Conservation (phyloP, 495 filamentous ascomycete species). For the Recurvomyces mirabilis region DNA sequence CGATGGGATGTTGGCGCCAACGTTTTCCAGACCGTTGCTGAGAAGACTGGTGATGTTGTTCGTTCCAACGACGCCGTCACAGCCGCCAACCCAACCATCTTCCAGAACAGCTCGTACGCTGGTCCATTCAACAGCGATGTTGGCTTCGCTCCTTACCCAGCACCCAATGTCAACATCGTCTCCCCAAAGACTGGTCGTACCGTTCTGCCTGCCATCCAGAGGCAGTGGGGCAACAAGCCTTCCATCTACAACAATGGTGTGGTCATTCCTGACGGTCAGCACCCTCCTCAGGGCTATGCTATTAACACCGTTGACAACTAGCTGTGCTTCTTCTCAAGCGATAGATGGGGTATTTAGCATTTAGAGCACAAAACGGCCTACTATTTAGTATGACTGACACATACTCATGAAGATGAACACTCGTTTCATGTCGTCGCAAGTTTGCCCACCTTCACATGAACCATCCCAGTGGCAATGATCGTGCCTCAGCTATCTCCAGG, state of each 20-base stretch:
- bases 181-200: conserved; percentile 18
- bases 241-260: conserved; percentile 24
- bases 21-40: conserved; percentile 26
- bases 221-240: conserved; percentile 18
- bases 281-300: conserved; percentile 21
- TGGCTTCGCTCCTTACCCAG: conserved; percentile 22
- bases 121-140: conserved; percentile 26
- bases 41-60: conserved; percentile 23
- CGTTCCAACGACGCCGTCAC: conserved; percentile 20
- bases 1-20: conserved; percentile 32
- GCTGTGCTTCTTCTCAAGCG: too few species aligned
- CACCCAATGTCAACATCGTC: conserved; percentile 22
- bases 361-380: too few species aligned
- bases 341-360: too few species aligned
- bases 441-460: too few species aligned
- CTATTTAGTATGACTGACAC: too few species aligned
- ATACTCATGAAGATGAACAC: too few species aligned
- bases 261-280: conserved; percentile 27
- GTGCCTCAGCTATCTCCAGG: too few species aligned
- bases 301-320: conserved; percentile 6
- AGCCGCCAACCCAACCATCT: conserved; percentile 20
- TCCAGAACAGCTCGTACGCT: conserved; percentile 25
- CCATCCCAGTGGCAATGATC: too few species aligned
- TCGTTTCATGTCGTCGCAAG: too few species aligned
- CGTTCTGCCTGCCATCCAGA: conserved; percentile 18